Base-by-base conservation (phyloP, 1,284 basidiomycete species). In the Pseudozyma flocculosa region DNA sequence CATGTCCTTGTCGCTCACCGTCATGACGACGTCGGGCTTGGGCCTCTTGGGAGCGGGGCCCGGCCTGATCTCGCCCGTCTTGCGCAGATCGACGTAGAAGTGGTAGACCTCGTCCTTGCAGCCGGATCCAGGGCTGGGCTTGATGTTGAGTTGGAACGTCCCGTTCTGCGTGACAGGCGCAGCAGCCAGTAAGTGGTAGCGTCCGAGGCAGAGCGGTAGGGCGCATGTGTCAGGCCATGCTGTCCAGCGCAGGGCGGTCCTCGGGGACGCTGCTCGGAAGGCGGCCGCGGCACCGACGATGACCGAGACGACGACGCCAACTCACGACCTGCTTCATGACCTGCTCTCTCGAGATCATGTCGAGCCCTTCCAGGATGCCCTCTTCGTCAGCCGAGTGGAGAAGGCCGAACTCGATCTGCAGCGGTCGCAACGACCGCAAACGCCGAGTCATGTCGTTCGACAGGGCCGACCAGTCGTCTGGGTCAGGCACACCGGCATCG, bases 11-110 rank as follows among this genome's bases (percentile, higher is more conserved):
- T 73, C 71, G 38, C 45, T 48, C 42, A 73, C 63, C 15, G 59
- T 57, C 30, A 73, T 32, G 2, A 51, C 30, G 36, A 70, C 66
- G 32, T 73, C 71, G 11, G 69, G 69, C 43, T 71, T 70, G 1
- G 66, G 61, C 38, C 68, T 72, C 2, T 40, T 47, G 1, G 65
- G 67, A 15, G 53, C 68, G 14, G 59, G 48, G 17, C 62, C 63
- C 10, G 46, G 42, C 23, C 53, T 45, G 48, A 73, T 62, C 29
- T 43, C 50, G 8, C 71, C 71, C 10, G 54, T 45, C 37, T 56
- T 55, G 13, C 58, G 40, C 71, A 73, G 72, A 26, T 73, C 71
- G 3, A 72, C 69, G 43, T 57, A 61, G 58, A 64, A 73, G 17
- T 54, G 53, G 21, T 59, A 40, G 5, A 50, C 36, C 29, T 71